Percentiles rank a stretch among this genome's conserved stretches.
phyloP scores from a whole-genome alignment of 305 asterid species.

The Fraxinus paxiana region DNA sequence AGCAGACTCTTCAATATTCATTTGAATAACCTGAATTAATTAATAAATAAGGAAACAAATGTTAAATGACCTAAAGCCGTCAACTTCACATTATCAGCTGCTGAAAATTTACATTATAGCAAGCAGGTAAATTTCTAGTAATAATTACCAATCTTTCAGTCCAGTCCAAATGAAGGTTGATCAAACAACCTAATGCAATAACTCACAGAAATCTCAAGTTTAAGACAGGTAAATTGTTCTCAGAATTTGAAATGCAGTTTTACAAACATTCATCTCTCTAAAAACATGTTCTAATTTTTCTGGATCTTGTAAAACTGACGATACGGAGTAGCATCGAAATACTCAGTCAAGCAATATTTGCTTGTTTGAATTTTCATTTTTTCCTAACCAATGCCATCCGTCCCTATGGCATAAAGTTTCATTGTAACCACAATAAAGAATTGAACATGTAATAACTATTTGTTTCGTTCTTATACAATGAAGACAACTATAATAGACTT shows the following conservation, averaged over 20 bases:
- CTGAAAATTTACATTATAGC: background rate
- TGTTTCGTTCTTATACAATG: background rate
- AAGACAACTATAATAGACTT: background rate
- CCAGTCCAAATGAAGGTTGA: background rate
- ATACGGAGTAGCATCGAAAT: background rate
- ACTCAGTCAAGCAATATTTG: background rate
- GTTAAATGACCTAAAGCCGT: background rate
- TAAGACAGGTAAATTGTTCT: background rate
- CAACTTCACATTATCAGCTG: background rate
- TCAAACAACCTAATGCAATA: background rate
- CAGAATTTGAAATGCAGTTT: background rate
- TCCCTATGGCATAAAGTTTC: background rate
- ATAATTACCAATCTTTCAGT: background rate
- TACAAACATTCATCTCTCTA: background rate
- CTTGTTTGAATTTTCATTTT: background rate
- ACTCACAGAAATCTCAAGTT: background rate
- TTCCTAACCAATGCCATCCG: background rate
- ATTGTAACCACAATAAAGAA: background rate
- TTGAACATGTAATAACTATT: background rate
- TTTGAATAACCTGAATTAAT: conserved; percentile 77
- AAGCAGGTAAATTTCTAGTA: background rate
- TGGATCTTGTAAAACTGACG: background rate
- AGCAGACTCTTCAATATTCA: conserved; percentile 86
- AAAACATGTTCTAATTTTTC: background rate
- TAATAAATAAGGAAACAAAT: conserved; percentile 6